A percentile compares a stretch with the other conserved stretches of the same genome.
phyloP scores from a whole-genome alignment of 345 rosid genomes.

The Syzygium oleosum region DNA sequence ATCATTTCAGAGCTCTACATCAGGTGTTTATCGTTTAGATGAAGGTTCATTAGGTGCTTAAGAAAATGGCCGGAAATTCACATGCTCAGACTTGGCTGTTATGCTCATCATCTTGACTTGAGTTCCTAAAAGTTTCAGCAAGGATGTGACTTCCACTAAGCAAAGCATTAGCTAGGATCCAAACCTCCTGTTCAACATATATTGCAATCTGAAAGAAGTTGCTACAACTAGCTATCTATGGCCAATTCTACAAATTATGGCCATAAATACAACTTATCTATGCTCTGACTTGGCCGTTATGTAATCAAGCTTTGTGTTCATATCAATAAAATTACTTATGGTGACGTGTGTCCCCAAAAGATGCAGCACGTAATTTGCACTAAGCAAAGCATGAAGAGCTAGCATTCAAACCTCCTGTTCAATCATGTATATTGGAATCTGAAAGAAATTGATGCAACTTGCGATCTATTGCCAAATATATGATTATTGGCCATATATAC shows the following conservation, averaged over 20 bases:
- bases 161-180: neutral
- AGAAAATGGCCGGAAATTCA: neutral
- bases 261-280: neutral
- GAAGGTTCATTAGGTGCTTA: neutral
- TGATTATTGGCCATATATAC: neutral
- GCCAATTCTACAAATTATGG: neutral
- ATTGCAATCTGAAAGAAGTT: neutral
- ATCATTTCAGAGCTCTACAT: neutral
- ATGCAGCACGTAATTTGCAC: neutral
- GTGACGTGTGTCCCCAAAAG: neutral
- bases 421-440: neutral
- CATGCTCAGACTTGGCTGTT: neutral
- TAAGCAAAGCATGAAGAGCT: neutral
- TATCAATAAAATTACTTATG: neutral
- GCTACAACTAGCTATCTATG: neutral
- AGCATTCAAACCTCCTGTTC: neutral
- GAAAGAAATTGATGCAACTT: neutral
- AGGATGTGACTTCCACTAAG: neutral
- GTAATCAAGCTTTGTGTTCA: neutral
- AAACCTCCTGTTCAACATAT: neutral
- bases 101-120: neutral
- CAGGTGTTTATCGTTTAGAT: neutral
- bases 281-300: neutral
- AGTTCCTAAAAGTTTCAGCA: neutral
- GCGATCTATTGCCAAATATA: neutral